Conservation (phyloP, 2,329 filamentous ascomycete genomes). For the Xylariaceae sp. region DNA sequence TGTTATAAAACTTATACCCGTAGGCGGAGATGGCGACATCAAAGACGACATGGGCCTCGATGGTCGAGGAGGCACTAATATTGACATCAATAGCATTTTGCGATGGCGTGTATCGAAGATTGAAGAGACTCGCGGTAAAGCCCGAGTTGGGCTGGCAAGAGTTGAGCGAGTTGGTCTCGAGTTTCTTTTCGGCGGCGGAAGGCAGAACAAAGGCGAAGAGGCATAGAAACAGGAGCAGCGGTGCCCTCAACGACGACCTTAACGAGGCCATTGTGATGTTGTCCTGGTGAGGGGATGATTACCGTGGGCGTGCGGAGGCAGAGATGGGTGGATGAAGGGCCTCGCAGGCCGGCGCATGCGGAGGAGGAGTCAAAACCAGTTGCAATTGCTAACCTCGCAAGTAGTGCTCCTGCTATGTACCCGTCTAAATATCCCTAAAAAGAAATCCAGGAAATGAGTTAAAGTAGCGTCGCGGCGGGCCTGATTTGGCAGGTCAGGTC, state of each 20-base stretch:
- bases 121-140: slow-evolving; percentile 75
- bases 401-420: not conserved
- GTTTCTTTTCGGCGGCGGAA: slow-evolving; percentile 22
- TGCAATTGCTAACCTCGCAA: not conserved
- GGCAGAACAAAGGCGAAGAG: slow-evolving; percentile 25
- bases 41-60: slow-evolving; percentile 68
- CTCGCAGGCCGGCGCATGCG: slow-evolving; percentile 3
- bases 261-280: slow-evolving; percentile 10
- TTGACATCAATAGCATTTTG: slow-evolving; percentile 62
- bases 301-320: not conserved
- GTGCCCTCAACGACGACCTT: slow-evolving; percentile 9
- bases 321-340: not conserved
- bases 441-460: not conserved
- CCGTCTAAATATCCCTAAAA: slow-evolving; percentile 1
- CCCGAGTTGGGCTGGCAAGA: slow-evolving; percentile 70
- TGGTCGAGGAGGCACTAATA: slow-evolving; percentile 66
- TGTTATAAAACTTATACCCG: slow-evolving; percentile 59
- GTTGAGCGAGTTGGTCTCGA: slow-evolving; percentile 56
- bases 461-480: not conserved
- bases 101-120: slow-evolving; percentile 63
- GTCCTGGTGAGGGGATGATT: not conserved
- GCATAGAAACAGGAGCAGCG: slow-evolving; percentile 15
- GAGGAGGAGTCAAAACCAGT: not conserved
- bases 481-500: not conserved
- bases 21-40: slow-evolving; percentile 68